These are phyloP conservation scores for Venturia oleaginea DNA, from an alignment of 2,329 filamentous ascomycete species.

Conservation along the genomic window DNA sequence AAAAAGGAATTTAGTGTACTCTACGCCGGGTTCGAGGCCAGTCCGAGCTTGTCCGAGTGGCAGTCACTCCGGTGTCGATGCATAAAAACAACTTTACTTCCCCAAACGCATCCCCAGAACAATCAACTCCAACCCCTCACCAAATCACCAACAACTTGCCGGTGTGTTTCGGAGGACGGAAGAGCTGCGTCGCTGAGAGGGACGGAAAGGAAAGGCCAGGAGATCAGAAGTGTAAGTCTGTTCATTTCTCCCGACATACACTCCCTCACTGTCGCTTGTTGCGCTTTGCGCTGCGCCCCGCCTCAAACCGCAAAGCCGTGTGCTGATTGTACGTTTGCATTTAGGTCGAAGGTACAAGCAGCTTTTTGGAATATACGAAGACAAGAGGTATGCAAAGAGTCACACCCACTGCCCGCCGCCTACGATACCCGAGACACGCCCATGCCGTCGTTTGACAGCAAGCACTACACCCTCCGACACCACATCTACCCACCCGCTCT, in stretches of 20 bases:
- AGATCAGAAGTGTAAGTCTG: conserved; percentile 20
- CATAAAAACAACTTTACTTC: too few species aligned
- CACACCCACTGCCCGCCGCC: neutral
- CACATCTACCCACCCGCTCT: neutral
- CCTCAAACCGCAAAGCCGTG: neutral
- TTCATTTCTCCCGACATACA: neutral
- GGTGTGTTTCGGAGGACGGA: conserved; percentile 27
- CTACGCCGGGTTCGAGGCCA: too few species aligned
- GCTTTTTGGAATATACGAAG: conserved; percentile 5
- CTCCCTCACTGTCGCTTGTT: neutral
- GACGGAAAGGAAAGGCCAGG: conserved; percentile 21
- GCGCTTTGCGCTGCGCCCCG: neutral
- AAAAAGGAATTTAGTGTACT: neutral
- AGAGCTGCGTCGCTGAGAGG: conserved; percentile 33
- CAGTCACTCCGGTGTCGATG: too few species aligned
- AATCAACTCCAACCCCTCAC: conserved; percentile 17
- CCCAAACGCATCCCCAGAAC: too few species aligned
- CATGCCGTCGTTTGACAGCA: neutral
- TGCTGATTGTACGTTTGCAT: neutral
- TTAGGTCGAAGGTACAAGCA: conserved; percentile 5
- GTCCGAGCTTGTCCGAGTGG: too few species aligned
- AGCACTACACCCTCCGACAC: neutral
- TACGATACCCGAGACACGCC: conserved; percentile 4
- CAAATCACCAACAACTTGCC: conserved; percentile 16
- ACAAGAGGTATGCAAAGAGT: conserved; percentile 1